These are phyloP conservation scores for Rubus idaeus DNA, from an alignment of 306 rosid species.

Conservation along the genomic window DNA sequence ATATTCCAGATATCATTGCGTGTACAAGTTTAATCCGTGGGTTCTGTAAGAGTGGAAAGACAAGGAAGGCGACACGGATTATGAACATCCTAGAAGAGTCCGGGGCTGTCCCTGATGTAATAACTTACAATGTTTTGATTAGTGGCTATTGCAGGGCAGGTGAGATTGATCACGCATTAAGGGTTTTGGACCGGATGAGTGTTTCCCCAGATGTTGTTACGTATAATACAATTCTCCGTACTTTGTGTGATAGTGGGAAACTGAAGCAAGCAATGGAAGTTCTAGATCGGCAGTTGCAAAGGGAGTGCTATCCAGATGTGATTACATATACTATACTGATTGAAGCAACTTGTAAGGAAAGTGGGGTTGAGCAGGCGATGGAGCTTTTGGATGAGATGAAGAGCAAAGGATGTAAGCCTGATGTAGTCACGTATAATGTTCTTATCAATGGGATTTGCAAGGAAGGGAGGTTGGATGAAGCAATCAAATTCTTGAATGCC, in stretches of 20 bases:
- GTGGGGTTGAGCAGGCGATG: constrained; percentile 88
- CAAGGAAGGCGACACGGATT: constrained; percentile 67
- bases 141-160: constrained; percentile 83
- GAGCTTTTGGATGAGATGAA: constrained; percentile 87
- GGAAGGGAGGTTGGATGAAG: constrained; percentile 87
- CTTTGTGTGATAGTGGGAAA: constrained; percentile 75
- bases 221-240: constrained; percentile 73
- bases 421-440: constrained; percentile 87
- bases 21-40: constrained; percentile 83
- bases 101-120: constrained; percentile 79
- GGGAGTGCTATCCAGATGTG: constrained; percentile 90
- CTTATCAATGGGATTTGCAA: constrained; percentile 89
- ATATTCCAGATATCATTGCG: constrained; percentile 71
- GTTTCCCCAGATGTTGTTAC: constrained; percentile 90
- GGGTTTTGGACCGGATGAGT: constrained; percentile 77
- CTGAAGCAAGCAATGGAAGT: constrained; percentile 89
- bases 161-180: constrained; percentile 72
- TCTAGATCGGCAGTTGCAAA: constrained; percentile 66
- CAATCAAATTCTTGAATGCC: constrained; percentile 59
- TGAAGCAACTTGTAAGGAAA: constrained; percentile 88
- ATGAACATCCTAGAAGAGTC: constrained; percentile 74
- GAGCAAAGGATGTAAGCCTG: constrained; percentile 79
- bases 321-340: constrained; percentile 86
- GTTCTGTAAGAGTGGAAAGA: constrained; percentile 62
- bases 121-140: constrained; percentile 81